Percentiles rank a stretch among this genome's conserved stretches.
These are phyloP conservation scores for Kokia cookei DNA, from an alignment of 441 rosid species.

Conservation along the genomic window DNA sequence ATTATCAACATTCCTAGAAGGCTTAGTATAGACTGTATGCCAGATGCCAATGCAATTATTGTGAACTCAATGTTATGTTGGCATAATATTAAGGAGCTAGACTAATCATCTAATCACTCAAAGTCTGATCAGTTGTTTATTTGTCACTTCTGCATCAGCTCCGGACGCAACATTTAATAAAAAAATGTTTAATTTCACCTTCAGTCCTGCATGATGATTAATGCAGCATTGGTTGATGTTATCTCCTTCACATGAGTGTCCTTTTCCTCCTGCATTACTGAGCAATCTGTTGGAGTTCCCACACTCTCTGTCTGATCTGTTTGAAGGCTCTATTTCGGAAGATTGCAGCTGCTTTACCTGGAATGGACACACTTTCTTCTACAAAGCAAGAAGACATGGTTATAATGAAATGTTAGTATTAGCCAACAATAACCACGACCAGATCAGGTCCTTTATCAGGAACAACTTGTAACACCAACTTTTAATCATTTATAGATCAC, in stretches of 20 bases:
- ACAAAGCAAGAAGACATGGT: conserved; percentile 94
- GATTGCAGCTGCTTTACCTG: conserved; percentile 91
- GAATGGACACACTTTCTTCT: conserved; percentile 91
- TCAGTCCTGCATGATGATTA: neutral
- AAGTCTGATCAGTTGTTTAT: neutral
- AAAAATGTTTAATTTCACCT: neutral
- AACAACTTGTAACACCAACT: no score
- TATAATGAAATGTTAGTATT: neutral
- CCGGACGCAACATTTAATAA: conserved; percentile 3
- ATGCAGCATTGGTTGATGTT: neutral
- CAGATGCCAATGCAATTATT: neutral
- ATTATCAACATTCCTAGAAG: neutral
- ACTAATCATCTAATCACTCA: neutral
- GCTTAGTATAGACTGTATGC: neutral
- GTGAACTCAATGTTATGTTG: neutral
- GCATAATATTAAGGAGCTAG: neutral
- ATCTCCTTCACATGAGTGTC: neutral
- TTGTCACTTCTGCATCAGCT: neutral
- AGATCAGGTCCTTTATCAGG: no score
- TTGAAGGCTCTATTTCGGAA: conserved; percentile 77
- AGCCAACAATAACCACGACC: no score
- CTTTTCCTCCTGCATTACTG: neutral
- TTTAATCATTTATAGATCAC: no score
- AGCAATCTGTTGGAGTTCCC: neutral
- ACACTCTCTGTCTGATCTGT: neutral